These are phyloP conservation scores for Papiliotrema terrestris DNA, from an alignment of 1,284 basidiomycete species.

Conservation along the genomic window DNA sequence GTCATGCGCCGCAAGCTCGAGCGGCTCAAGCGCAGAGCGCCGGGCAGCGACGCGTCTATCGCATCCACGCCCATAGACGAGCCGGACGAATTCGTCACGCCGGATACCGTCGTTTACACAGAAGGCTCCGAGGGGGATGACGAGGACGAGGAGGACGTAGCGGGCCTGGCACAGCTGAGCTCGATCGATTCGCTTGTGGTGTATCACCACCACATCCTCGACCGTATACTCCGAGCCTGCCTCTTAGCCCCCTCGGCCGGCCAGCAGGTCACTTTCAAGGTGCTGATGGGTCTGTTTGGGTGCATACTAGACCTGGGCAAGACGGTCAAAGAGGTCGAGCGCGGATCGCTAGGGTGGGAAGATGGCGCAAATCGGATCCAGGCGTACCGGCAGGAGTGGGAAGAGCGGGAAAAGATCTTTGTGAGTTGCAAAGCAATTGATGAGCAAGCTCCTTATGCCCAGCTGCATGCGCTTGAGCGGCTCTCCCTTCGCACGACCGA, in stretches of 20 bases:
- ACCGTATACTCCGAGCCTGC: slow-evolving; percentile 72
- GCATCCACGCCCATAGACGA: slow-evolving; percentile 19
- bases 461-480: slow-evolving; percentile 41
- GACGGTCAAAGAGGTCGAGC: slow-evolving; percentile 61
- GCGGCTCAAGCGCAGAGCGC: slow-evolving; percentile 16
- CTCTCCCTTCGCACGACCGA: slow-evolving; percentile 28
- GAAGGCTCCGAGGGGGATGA: slow-evolving; percentile 5
- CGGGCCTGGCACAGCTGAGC: slow-evolving; percentile 29
- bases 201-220: slow-evolving; percentile 65
- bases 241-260: slow-evolving; percentile 60
- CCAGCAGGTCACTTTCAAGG: slow-evolving; percentile 61
- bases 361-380: slow-evolving; percentile 57
- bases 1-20: slow-evolving; percentile 57
- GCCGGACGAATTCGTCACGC: slow-evolving; percentile 9
- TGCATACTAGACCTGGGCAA: slow-evolving; percentile 67
- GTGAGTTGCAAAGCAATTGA: slow-evolving; percentile 50
- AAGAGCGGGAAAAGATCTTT: slow-evolving; percentile 57
- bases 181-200: slow-evolving; percentile 72
- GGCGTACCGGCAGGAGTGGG: slow-evolving; percentile 58
- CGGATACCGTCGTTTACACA: slow-evolving; percentile 2
- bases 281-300: slow-evolving; percentile 64
- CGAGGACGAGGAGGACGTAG: slow-evolving; percentile 35
- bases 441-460: neutral
- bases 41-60: slow-evolving; percentile 11
- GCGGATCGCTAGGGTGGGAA: slow-evolving; percentile 59